Conservation (phyloP, 2,329 filamentous ascomycete genomes). For the Ophiostoma triangulosporum region DNA sequence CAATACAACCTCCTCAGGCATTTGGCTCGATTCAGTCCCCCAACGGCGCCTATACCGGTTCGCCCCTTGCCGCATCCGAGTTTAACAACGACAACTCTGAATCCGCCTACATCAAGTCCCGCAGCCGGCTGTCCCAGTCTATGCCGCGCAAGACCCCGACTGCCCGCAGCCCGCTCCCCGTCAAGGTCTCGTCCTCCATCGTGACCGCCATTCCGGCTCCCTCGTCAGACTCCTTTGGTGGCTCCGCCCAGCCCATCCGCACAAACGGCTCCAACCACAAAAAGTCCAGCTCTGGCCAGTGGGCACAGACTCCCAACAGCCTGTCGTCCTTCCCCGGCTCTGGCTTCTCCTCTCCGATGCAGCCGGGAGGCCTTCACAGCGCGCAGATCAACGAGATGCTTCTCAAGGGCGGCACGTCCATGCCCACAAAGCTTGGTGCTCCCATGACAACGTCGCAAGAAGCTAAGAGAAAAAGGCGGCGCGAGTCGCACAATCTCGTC, state of each 20-base stretch:
- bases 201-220: constrained; percentile 59
- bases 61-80: constrained; percentile 35
- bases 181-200: constrained; percentile 55
- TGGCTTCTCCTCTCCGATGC: constrained; percentile 71
- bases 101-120: constrained; percentile 39
- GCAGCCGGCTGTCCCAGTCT: constrained; percentile 44
- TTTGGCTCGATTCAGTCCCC: constrained; percentile 43
- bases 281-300: constrained; percentile 76
- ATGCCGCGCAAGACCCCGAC: constrained; percentile 64
- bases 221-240: constrained; percentile 54
- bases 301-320: constrained; percentile 77
- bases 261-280: constrained; percentile 54
- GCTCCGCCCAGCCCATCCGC: constrained; percentile 59
- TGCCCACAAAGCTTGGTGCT: constrained; percentile 68
- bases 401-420: constrained; percentile 73
- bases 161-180: constrained; percentile 68
- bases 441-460: constrained; percentile 60
- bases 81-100: constrained; percentile 32
- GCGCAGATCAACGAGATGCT: constrained; percentile 81
- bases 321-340: constrained; percentile 79
- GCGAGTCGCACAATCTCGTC: constrained; percentile 92
- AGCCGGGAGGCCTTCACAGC: constrained; percentile 46
- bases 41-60: constrained; percentile 33
- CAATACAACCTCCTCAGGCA: constrained; percentile 46
- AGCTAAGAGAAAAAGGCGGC: constrained; percentile 78